These are phyloP conservation scores for Syzygium aqueum DNA, from an alignment of 345 rosid genomes.

Conservation along the genomic window DNA sequence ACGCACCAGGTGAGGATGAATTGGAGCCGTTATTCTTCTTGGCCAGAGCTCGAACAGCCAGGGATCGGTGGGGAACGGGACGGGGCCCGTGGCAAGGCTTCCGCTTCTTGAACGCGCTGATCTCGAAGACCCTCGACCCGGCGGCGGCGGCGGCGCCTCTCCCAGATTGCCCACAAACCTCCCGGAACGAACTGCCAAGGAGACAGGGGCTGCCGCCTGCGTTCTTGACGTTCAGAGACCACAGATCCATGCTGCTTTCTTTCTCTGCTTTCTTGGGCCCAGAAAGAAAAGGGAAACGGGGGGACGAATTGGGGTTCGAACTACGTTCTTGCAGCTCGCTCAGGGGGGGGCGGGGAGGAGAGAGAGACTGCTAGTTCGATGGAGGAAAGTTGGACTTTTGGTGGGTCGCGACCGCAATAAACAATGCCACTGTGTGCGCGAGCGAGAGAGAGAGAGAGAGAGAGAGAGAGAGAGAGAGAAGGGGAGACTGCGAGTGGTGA, in stretches of 20 bases:
- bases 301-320: background rate
- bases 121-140: conserved; percentile 1
- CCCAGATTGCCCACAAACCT: background rate
- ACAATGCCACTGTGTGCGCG: background rate
- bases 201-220: conserved; percentile 12
- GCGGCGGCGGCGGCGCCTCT: background rate
- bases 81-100: background rate
- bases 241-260: conserved; percentile 29
- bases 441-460: background rate
- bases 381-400: background rate
- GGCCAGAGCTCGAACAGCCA: conserved; percentile 3
- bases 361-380: background rate
- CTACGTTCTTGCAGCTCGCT: background rate
- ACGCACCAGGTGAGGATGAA: conserved; percentile 6
- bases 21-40: conserved; percentile 8
- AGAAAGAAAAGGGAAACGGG: background rate
- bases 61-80: background rate
- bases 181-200: conserved; percentile 2
- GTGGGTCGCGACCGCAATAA: background rate
- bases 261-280: background rate
- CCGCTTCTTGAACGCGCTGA: conserved; percentile 1
- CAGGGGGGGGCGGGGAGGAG: background rate
- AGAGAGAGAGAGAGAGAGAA: background rate
- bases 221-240: conserved; percentile 32
- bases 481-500: background rate